Base-by-base conservation (phyloP, 805 yeast genomes). In the Ogataea methylovora region DNA sequence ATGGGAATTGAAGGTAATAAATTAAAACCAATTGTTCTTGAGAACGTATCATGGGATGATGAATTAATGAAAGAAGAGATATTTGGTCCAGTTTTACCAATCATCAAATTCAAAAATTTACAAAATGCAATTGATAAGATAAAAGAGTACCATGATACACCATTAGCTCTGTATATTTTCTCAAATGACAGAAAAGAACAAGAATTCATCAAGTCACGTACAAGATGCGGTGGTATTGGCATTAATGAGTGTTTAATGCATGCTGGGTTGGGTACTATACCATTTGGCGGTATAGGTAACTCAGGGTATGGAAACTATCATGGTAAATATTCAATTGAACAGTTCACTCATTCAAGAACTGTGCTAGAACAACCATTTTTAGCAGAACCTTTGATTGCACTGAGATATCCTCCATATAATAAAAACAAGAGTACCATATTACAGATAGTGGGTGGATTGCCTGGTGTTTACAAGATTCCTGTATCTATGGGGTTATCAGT, bases 231-330 rank as follows among this genome's bases (percentile, higher is more conserved):
- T 19, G 81, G 74, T 4, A 63, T 76, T 11, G 54, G 75, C 30
- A 62, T 84, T 40, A 85, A 86, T 51, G 96, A 87, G 44, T 68
- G 78, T 0, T 33, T 85, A 31, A 40, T 84, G 48, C 94, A 86
- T 42, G 85, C 74, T 28, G 88, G 76, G 1, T 66, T 82, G 34
- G 38, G 66, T 6, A 67, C 68, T 32, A 73, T 84, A 3, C 97
- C 97, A 18, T 90, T 88, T 58, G 97, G 97, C 23, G 97, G 97
- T 17, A 61, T 88, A 36, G 96, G 97, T 11, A 53, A 53, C 12
- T 84, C 95, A 0, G 97, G 97, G 1, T 62, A 65, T 38, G 97
- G 97, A 9, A 60, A 69, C 23, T 87, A 86, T 58, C 96, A 87
- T 52, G 95, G 96, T 3, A 60, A 58, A 41, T 67, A 60, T 52